Evolutionary conservation across 306 rosid genomes (phyloP).

Genomic region (Acacia melanoxylon): DNA sequence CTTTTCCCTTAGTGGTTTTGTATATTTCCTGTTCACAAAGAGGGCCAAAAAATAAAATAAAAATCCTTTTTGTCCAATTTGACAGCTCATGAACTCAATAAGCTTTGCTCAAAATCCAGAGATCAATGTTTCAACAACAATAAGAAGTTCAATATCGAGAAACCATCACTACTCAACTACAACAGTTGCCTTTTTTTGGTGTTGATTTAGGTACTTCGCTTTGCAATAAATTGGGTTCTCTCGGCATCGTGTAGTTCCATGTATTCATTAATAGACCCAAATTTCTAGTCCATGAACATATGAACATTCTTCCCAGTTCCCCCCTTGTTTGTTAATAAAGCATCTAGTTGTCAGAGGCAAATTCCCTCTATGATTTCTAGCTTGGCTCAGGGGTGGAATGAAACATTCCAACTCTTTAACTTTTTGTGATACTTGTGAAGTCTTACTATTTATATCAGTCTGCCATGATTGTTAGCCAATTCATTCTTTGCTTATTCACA

Average conservation of each 20-base stretch:
- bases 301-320: background rate
- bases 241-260: background rate
- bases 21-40: background rate
- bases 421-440: background rate
- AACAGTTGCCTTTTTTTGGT: background rate
- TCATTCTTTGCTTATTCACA: constrained; percentile 47
- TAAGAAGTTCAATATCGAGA: background rate
- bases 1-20: background rate
- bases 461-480: constrained; percentile 42
- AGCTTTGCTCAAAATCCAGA: background rate
- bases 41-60: background rate
- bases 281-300: background rate
- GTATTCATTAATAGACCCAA: background rate
- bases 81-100: background rate
- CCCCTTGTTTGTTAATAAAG: background rate
- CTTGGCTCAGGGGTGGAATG: background rate
- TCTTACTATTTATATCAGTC: constrained; percentile 12
- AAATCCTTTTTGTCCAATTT: background rate
- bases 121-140: background rate
- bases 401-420: background rate
- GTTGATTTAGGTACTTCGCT: background rate
- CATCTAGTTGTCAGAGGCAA: background rate
- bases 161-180: background rate
- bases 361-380: background rate
- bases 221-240: background rate